Evolutionary conservation across 2,329 filamentous ascomycete species (phyloP).

Genomic region (Drechslerella coelobrocha): DNA sequence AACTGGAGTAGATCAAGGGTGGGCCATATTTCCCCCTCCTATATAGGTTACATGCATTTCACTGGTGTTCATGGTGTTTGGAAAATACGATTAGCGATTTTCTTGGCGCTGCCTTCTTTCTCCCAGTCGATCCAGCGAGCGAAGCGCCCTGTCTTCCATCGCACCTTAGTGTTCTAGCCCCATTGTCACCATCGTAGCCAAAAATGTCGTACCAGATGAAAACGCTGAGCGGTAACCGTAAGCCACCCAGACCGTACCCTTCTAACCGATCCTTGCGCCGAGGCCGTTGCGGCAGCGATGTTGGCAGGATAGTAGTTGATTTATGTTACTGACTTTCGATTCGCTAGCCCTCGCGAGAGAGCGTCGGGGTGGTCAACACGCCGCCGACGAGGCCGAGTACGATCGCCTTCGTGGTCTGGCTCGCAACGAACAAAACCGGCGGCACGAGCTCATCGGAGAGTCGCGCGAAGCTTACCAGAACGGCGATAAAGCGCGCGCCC

Average conservation of each 20-base stretch:
- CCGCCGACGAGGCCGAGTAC: slow-evolving; percentile 81
- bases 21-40: not conserved
- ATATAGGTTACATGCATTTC: not conserved
- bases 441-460: slow-evolving; percentile 78
- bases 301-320: no score
- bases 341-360: slow-evolving; percentile 35
- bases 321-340: no score
- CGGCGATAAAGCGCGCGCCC: slow-evolving; percentile 83
- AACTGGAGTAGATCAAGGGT: slow-evolving; percentile 41
- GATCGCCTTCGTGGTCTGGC: slow-evolving; percentile 86
- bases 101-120: not conserved
- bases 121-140: not conserved
- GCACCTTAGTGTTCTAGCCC: not conserved
- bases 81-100: not conserved
- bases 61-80: slow-evolving; percentile 3
- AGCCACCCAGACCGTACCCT: slow-evolving; percentile 5
- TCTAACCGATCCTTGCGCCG: not conserved
- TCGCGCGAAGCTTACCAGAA: slow-evolving; percentile 79
- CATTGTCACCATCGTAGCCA: slow-evolving; percentile 1
- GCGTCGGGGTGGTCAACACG: slow-evolving; percentile 66
- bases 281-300: not conserved
- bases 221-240: slow-evolving; percentile 46
- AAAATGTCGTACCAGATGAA: slow-evolving; percentile 48
- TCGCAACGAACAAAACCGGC: slow-evolving; percentile 78
- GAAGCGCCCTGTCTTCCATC: no score